Percentiles rank a stretch among this genome's conserved stretches.
phyloP scores from a whole-genome alignment of 2,329 filamentous ascomycete genomes.

The Xylariales sp. region DNA sequence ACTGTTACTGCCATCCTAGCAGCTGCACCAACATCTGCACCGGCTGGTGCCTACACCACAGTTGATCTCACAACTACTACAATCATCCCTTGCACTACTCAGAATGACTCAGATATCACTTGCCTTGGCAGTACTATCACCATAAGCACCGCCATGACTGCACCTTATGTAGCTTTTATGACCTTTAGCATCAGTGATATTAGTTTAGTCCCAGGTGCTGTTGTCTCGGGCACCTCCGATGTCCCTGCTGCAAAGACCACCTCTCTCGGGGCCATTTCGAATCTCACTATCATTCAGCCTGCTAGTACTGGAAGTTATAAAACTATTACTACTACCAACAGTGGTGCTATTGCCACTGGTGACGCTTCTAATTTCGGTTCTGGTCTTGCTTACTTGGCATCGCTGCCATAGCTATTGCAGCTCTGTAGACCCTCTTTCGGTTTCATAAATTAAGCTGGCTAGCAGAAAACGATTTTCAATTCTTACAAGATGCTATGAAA shows the following conservation, averaged over 20 bases:
- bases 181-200: slow-evolving; percentile 35
- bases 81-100: slow-evolving; percentile 44
- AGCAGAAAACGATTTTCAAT: too few species aligned
- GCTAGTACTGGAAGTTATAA: slow-evolving; percentile 31
- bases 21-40: slow-evolving; percentile 37
- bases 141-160: slow-evolving; percentile 41
- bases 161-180: slow-evolving; percentile 33
- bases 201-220: slow-evolving; percentile 22
- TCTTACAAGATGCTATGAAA: too few species aligned
- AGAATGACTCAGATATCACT: slow-evolving; percentile 40
- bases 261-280: slow-evolving; percentile 26
- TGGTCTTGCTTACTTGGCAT: slow-evolving; percentile 40
- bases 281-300: slow-evolving; percentile 32
- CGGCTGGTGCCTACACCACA: slow-evolving; percentile 39
- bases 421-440: too few species aligned
- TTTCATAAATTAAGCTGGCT: too few species aligned
- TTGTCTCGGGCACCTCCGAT: slow-evolving; percentile 13
- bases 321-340: too few species aligned
- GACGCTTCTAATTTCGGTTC: slow-evolving; percentile 30
- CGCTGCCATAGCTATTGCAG: slow-evolving; percentile 39
- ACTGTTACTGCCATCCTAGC: slow-evolving; percentile 58
- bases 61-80: slow-evolving; percentile 46
- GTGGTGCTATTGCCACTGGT: slow-evolving; percentile 26
- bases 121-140: slow-evolving; percentile 45
- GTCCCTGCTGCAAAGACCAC: slow-evolving; percentile 27